Conservation (phyloP, 2,329 filamentous ascomycete species). For the Tolypocladium endophyticum region DNA sequence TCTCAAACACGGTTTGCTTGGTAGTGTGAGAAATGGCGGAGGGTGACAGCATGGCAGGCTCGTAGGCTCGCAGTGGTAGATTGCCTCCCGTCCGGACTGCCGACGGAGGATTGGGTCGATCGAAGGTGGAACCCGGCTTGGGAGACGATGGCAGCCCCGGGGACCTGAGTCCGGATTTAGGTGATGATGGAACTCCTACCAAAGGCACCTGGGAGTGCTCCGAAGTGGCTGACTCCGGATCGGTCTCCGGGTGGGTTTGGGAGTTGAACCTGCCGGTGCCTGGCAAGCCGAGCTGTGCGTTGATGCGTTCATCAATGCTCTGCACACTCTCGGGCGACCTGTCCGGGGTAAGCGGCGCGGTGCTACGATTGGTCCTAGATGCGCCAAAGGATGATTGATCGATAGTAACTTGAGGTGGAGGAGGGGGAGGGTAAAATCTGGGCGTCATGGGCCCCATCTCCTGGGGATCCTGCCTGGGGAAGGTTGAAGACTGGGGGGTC, state of each 20-base stretch:
- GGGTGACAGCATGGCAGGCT: slow-evolving; percentile 43
- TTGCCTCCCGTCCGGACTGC: slow-evolving; percentile 46
- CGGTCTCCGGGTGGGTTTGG: slow-evolving; percentile 27
- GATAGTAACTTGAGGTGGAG: slow-evolving; percentile 45
- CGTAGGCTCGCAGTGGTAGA: slow-evolving; percentile 52
- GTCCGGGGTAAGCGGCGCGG: slow-evolving; percentile 17
- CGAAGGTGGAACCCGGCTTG: slow-evolving; percentile 39
- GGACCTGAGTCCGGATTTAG: slow-evolving; percentile 21
- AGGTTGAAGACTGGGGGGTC: slow-evolving; percentile 51
- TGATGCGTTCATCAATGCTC: slow-evolving; percentile 48
- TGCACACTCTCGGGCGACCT: slow-evolving; percentile 28
- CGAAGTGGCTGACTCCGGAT: slow-evolving; percentile 41
- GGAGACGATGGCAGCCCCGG: slow-evolving; percentile 37
- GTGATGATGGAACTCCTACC: slow-evolving; percentile 38
- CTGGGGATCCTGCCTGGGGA: slow-evolving; percentile 42
- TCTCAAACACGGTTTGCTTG: slow-evolving; percentile 56
- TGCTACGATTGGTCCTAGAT: slow-evolving; percentile 12
- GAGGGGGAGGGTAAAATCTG: slow-evolving; percentile 45
- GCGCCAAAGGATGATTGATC: slow-evolving; percentile 28
- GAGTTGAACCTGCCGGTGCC: slow-evolving; percentile 27
- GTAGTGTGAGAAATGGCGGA: slow-evolving; percentile 35
- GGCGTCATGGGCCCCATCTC: slow-evolving; percentile 49
- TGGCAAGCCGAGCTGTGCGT: slow-evolving; percentile 22
- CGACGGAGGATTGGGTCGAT: slow-evolving; percentile 36
- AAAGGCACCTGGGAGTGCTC: slow-evolving; percentile 39